Conservation (phyloP, 2,329 filamentous ascomycete genomes). For the Pseudogymnoascus sp. region DNA sequence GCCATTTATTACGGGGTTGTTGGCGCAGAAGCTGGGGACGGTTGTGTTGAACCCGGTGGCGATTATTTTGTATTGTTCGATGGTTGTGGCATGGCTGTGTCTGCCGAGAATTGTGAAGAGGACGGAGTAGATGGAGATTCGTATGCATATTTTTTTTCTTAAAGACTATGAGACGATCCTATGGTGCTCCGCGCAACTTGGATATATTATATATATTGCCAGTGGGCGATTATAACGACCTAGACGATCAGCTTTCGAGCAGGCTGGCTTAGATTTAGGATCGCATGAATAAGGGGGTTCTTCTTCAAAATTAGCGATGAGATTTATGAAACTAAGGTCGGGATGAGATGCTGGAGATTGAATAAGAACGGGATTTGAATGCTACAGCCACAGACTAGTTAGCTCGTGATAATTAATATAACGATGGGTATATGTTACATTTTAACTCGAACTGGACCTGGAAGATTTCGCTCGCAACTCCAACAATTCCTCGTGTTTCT, state of each 20-base stretch:
- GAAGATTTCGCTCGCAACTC: too few species aligned
- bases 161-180: neutral
- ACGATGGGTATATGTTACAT: too few species aligned
- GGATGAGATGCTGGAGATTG: neutral
- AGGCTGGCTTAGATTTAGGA: neutral
- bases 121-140: slow-evolving; percentile 38
- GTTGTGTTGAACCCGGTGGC: slow-evolving; percentile 49
- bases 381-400: neutral
- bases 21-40: slow-evolving; percentile 38
- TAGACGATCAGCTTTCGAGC: neutral
- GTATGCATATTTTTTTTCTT: neutral
- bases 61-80: slow-evolving; percentile 54
- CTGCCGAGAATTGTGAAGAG: slow-evolving; percentile 52
- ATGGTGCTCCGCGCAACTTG: neutral
- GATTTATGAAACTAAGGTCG: neutral
- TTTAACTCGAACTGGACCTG: too few species aligned
- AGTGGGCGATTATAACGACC: neutral
- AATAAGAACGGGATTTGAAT: neutral
- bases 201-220: neutral
- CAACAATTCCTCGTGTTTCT: too few species aligned
- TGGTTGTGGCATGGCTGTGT: slow-evolving; percentile 57
- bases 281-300: neutral
- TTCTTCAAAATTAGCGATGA: neutral
- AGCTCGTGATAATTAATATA: too few species aligned
- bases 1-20: slow-evolving; percentile 41